Percentiles rank a stretch among this genome's conserved stretches.
Conservation (phyloP, 1,284 basidiomycete genomes). For the Trametes versicolor region DNA sequence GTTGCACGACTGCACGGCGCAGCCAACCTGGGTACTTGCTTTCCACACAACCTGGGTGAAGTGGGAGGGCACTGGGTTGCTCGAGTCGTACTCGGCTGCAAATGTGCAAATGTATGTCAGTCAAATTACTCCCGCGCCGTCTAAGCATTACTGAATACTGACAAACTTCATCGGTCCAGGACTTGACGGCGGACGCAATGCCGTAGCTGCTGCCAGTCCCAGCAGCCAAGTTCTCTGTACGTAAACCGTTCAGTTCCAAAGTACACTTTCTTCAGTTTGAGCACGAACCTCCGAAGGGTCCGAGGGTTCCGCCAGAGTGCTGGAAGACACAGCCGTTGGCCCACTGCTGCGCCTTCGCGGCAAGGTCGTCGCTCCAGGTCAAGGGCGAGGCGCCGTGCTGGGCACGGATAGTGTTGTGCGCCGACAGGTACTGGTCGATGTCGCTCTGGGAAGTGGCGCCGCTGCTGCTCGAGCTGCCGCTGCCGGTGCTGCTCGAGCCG, state of each 20-base stretch:
- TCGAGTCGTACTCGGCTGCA: constrained; percentile 63
- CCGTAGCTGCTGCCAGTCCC: constrained; percentile 63
- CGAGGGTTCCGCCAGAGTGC: constrained; percentile 71
- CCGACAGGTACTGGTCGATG: constrained; percentile 54
- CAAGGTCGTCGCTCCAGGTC: constrained; percentile 65
- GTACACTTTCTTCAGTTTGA: not conserved
- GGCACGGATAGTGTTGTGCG: constrained; percentile 68
- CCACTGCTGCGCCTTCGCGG: constrained; percentile 69
- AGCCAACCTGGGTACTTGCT: constrained; percentile 66
- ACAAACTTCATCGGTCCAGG: constrained; percentile 70
- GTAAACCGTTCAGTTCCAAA: no score
- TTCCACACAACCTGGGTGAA: constrained; percentile 82
- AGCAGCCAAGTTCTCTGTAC: constrained; percentile 73
- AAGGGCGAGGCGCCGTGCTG: constrained; percentile 67
- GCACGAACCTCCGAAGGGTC: constrained; percentile 64
- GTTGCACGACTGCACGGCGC: constrained; percentile 61
- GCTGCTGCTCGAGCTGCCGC: constrained; percentile 3
- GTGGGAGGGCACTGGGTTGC: constrained; percentile 69
- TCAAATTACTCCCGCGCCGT: not conserved
- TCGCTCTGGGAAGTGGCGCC: constrained; percentile 42
- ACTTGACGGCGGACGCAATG: constrained; percentile 59
- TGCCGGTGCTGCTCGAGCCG: constrained; percentile 8
- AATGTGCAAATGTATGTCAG: constrained; percentile 35
- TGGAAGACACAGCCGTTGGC: constrained; percentile 68
- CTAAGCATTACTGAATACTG: not conserved